A percentile compares a stretch with the other conserved stretches of the same genome.
These are phyloP conservation scores for Leccinum disarticulatum DNA, from an alignment of 768 basidiomycete genomes.

Conservation along the genomic window DNA sequence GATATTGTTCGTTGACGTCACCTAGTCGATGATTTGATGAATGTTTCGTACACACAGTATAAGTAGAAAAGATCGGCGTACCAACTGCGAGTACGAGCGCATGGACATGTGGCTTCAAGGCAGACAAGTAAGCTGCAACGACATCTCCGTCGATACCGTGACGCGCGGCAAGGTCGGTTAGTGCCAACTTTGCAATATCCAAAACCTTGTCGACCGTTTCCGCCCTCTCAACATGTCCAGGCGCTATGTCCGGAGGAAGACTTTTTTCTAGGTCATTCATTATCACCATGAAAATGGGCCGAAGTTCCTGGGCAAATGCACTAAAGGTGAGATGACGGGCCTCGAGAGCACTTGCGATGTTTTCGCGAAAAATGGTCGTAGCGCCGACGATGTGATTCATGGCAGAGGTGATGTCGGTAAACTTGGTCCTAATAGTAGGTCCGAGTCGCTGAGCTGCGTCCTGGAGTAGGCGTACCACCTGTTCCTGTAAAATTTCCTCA, in stretches of 20 bases:
- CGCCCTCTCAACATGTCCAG: constrained; percentile 5
- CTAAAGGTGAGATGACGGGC: constrained; percentile 6
- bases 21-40: neutral
- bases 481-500: constrained; percentile 1
- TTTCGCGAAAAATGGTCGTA: constrained; percentile 8
- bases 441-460: neutral
- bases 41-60: neutral
- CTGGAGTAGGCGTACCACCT: constrained; percentile 6
- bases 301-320: constrained; percentile 7
- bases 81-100: constrained; percentile 10
- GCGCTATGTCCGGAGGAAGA: neutral
- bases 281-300: constrained; percentile 1
- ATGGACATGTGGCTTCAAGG: constrained; percentile 10
- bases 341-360: constrained; percentile 7
- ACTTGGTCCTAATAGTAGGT: constrained; percentile 1
- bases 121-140: constrained; percentile 2
- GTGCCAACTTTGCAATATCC: neutral
- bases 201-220: constrained; percentile 11
- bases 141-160: constrained; percentile 9
- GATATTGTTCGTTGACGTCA: constrained; percentile 14
- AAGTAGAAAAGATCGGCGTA: neutral
- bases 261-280: constrained; percentile 1
- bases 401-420: constrained; percentile 7
- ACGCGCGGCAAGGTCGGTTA: neutral
- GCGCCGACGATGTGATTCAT: constrained; percentile 14